These are phyloP conservation scores for Acephala macrosclerotiorum DNA, from an alignment of 2,329 filamentous ascomycete genomes.

Conservation along the genomic window DNA sequence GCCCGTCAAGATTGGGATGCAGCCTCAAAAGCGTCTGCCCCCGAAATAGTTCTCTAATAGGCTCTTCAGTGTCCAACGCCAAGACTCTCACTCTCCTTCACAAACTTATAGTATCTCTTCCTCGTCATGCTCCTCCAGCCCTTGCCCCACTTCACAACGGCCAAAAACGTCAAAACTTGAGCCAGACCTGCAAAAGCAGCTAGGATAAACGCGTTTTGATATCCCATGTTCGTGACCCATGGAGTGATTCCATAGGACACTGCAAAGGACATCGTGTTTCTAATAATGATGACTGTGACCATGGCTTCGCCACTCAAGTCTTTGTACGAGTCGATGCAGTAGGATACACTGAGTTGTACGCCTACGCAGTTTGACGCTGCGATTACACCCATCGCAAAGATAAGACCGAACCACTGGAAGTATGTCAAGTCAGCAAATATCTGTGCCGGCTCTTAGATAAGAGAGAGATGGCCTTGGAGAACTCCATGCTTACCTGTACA, in stretches of 20 bases:
- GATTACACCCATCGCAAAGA: slow-evolving; percentile 57
- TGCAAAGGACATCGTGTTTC: slow-evolving; percentile 59
- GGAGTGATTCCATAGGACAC: slow-evolving; percentile 58
- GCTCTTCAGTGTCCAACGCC: slow-evolving; percentile 19
- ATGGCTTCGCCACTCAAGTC: slow-evolving; percentile 57
- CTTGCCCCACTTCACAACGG: slow-evolving; percentile 59
- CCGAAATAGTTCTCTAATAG: too few relatives aligned
- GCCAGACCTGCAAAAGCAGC: slow-evolving; percentile 48
- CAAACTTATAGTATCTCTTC: slow-evolving; percentile 48
- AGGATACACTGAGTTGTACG: slow-evolving; percentile 51
- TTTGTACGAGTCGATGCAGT: slow-evolving; percentile 57
- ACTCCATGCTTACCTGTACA: slow-evolving; percentile 45
- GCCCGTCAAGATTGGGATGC: too few relatives aligned
- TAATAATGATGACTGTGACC: slow-evolving; percentile 55
- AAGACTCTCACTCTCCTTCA: slow-evolving; percentile 39
- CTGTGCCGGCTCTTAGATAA: background rate
- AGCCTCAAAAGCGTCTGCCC: too few relatives aligned
- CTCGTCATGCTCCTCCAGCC: slow-evolving; percentile 49
- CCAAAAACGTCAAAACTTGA: slow-evolving; percentile 50
- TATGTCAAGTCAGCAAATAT: background rate
- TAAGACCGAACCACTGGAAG: slow-evolving; percentile 48
- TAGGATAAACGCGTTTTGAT: slow-evolving; percentile 53
- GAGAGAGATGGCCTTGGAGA: background rate
- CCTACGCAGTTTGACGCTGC: slow-evolving; percentile 53
- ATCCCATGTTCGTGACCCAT: slow-evolving; percentile 51